These are phyloP conservation scores for Coemansia sp. DNA, from an alignment of 192 early-diverging fungal species.

Conservation along the genomic window DNA sequence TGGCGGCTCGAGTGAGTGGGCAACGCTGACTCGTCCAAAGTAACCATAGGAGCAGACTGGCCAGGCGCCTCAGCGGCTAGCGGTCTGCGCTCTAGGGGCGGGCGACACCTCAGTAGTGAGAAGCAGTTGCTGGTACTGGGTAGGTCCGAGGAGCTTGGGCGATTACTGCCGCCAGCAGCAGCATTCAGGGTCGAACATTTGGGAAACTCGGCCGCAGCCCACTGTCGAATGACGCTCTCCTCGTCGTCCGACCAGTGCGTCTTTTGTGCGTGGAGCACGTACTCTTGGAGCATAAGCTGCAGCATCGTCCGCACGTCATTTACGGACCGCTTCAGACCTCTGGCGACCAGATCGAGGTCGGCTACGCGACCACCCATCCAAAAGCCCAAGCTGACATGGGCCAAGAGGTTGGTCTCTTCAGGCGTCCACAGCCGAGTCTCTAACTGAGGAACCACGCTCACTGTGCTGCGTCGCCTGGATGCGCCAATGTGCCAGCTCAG, in stretches of 20 bases:
- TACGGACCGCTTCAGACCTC: slow-evolving; percentile 14
- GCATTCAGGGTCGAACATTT: slow-evolving; percentile 26
- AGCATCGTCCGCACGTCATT: slow-evolving; percentile 34
- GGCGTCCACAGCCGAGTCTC: slow-evolving; percentile 21
- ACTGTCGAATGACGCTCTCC: slow-evolving; percentile 16
- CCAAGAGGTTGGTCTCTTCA: slow-evolving; percentile 21
- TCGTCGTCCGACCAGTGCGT: slow-evolving; percentile 25
- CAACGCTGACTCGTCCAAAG: neutral
- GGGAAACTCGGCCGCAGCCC: slow-evolving; percentile 47
- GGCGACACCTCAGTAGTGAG: slow-evolving; percentile 18
- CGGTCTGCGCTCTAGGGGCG: neutral
- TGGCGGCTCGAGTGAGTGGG: neutral
- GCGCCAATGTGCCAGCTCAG: slow-evolving; percentile 1
- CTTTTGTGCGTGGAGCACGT: slow-evolving; percentile 28
- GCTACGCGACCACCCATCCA: slow-evolving; percentile 30
- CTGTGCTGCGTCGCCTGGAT: slow-evolving; percentile 5
- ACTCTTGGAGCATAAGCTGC: slow-evolving; percentile 45
- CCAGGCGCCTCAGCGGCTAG: neutral
- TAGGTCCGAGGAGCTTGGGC: neutral
- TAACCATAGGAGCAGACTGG: neutral
- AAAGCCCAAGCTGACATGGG: slow-evolving; percentile 20
- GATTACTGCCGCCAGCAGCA: neutral
- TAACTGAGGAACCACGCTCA: neutral
- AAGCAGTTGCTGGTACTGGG: slow-evolving; percentile 20
- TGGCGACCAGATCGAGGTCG: slow-evolving; percentile 17